Evolutionary conservation across 345 rosid genomes (phyloP), one percentile per base, ranked within the genome.

Genomic region (Hevea brasiliensis): DNA sequence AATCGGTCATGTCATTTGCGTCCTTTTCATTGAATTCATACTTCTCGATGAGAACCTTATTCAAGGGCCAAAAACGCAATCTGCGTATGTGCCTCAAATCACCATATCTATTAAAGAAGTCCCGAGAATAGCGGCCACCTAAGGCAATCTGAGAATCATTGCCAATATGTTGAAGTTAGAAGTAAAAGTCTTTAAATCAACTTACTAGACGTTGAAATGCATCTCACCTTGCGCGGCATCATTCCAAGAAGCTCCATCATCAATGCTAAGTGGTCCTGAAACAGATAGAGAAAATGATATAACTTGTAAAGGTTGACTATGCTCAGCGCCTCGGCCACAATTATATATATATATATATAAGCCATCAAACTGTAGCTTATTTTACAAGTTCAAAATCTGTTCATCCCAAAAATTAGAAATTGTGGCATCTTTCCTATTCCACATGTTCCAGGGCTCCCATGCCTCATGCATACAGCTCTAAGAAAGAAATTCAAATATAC

Each of bases 191-290:
- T 67, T 59, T 37, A 73, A 23, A 4, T 35, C 29, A 73, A 73
- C 12, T 35, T 57, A 27, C 44, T 26, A 65, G 2, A 54, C 44
- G 61, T 35, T 37, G 48, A 32, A 37, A 76, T 54, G 14, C 21
- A 12, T 50, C 86, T 82, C 78, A 89, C 94, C 94, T 88, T 88
- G 69, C 94, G 94, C 1, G 94, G 94, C 94, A 89, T 84, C 92
- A 86, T 89, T 24, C 94, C 94, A 7, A 88, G 87, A 79, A 89
- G 90, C 81, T 89, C 94, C 90, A 88, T 88, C 94, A 89, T 88
- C 83, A 89, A 70, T 54, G 92, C 92, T 61, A 89, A 79, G 74
- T 89, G 94, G 60, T 88, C 92, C 94, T 89, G 85, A 51, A 72
- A 72, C 53, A 67, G 50, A 50, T 1, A 29, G 64, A 61, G 47